Evolutionary conservation across 176 grass and related monocot species (phyloP).

Genomic region (Themeda triandra): DNA sequence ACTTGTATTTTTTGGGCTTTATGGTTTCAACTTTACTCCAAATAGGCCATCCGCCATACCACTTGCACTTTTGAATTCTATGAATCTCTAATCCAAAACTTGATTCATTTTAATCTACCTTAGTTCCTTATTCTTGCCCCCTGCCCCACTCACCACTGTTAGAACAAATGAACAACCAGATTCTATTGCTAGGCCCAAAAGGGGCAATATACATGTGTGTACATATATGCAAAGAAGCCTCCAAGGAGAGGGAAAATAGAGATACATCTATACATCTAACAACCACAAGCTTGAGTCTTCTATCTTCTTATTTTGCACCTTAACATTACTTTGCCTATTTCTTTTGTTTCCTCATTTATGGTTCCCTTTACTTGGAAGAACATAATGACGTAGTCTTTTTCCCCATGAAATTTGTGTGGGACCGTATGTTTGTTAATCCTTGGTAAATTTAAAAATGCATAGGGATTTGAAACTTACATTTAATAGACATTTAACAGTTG

Average conservation of each 20-base stretch:
- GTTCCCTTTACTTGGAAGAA: not conserved
- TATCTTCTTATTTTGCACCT: not conserved
- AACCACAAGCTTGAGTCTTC: not conserved
- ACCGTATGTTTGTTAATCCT: not conserved
- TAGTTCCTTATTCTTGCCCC: not conserved
- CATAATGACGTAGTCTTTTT: not conserved
- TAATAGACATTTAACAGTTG: not conserved
- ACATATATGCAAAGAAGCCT: no score
- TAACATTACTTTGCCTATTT: slow-evolving; percentile 3
- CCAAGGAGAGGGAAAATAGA: no score
- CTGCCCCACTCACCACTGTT: not conserved
- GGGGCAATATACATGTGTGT: no score
- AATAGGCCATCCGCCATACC: not conserved
- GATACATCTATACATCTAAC: no score
- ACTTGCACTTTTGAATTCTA: not conserved
- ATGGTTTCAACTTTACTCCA: not conserved
- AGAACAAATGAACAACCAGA: no score
- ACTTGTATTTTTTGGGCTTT: not conserved
- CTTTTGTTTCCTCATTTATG: not conserved
- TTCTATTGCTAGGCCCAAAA: no score
- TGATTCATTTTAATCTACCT: not conserved
- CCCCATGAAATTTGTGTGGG: not conserved
- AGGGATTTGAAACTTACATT: not conserved
- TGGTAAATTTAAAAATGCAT: not conserved
- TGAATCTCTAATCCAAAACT: not conserved